phyloP scores from a whole-genome alignment of 1,139 yeast species.

The Lodderomyces orthopsilosis region DNA sequence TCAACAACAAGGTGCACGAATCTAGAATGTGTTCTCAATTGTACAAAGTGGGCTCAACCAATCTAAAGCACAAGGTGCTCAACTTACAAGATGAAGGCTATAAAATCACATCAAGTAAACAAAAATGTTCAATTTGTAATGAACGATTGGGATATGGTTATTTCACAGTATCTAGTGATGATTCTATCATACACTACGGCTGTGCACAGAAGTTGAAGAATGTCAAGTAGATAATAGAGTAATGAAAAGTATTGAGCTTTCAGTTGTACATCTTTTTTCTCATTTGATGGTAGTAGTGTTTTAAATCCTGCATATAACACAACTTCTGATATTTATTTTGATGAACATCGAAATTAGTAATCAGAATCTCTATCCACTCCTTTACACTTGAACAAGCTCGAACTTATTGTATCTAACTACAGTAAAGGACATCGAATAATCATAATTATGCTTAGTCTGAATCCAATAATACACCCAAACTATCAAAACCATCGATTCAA shows the following conservation, averaged over 20 bases:
- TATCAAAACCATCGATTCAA: slow-evolving; percentile 53
- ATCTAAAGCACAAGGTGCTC: slow-evolving; percentile 35
- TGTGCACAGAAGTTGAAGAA: slow-evolving; percentile 30
- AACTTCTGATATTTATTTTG: not conserved
- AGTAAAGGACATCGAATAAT: not conserved
- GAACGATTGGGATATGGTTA: slow-evolving; percentile 64
- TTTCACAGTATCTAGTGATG: slow-evolving; percentile 49
- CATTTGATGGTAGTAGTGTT: too few relatives aligned
- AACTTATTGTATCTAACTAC: too few relatives aligned
- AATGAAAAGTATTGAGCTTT: not conserved
- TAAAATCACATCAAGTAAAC: slow-evolving; percentile 35
- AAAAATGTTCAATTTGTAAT: slow-evolving; percentile 57
- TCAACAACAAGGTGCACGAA: slow-evolving; percentile 25
- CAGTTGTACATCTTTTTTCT: too few relatives aligned
- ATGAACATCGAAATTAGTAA: not conserved
- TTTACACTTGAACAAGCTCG: too few relatives aligned
- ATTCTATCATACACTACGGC: slow-evolving; percentile 68
- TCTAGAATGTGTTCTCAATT: slow-evolving; percentile 31
- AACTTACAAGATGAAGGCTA: slow-evolving; percentile 35
- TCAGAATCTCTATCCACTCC: not conserved
- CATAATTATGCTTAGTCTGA: slow-evolving; percentile 15
- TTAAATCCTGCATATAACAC: not conserved
- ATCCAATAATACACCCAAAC: slow-evolving; percentile 44
- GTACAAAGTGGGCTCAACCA: slow-evolving; percentile 36
- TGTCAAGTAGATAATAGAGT: not conserved